Conservation (phyloP, 768 basidiomycete species). For the Floccularia luteovirens region DNA sequence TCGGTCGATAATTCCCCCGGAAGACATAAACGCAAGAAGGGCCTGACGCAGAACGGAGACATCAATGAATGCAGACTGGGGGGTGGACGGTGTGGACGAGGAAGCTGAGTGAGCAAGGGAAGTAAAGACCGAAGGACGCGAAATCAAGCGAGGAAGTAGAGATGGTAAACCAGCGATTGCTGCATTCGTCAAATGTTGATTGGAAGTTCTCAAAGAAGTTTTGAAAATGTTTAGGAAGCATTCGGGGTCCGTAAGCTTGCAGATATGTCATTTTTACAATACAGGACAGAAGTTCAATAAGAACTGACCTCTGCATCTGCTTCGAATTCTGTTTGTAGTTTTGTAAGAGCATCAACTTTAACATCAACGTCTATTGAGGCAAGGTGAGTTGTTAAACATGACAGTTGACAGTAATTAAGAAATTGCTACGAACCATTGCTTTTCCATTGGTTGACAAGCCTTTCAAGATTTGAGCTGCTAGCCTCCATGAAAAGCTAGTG, state of each 20-base stretch:
- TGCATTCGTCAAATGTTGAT: conserved; percentile 76
- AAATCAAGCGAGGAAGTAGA: conserved; percentile 55
- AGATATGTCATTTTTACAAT: conserved; percentile 35
- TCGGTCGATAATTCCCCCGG: conserved; percentile 75
- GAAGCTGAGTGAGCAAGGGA: conserved; percentile 30
- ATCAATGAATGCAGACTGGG: conserved; percentile 38
- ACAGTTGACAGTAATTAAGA: conserved; percentile 5
- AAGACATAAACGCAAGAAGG: conserved; percentile 60
- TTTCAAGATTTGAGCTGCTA: too few species aligned
- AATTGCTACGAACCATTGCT: conserved; percentile 39
- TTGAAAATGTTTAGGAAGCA: conserved; percentile 63
- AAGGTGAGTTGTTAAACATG: conserved; percentile 5
- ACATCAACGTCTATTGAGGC: conserved; percentile 59
- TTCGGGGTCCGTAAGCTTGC: conserved; percentile 65
- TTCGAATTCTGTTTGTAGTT: conserved; percentile 72
- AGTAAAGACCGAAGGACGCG: conserved; percentile 22
- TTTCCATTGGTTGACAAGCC: conserved; percentile 58
- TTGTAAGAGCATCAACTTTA: conserved; percentile 74
- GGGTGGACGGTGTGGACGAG: conserved; percentile 46
- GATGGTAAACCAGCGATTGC: conserved; percentile 65
- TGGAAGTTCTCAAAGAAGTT: conserved; percentile 68
- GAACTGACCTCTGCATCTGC: conserved; percentile 54
- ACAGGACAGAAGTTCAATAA: not conserved
- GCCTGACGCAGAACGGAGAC: conserved; percentile 56
- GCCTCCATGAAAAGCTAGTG: too few species aligned